Conservation (phyloP, 108 stramenopile species). For the Discostella pseudostelligera region DNA sequence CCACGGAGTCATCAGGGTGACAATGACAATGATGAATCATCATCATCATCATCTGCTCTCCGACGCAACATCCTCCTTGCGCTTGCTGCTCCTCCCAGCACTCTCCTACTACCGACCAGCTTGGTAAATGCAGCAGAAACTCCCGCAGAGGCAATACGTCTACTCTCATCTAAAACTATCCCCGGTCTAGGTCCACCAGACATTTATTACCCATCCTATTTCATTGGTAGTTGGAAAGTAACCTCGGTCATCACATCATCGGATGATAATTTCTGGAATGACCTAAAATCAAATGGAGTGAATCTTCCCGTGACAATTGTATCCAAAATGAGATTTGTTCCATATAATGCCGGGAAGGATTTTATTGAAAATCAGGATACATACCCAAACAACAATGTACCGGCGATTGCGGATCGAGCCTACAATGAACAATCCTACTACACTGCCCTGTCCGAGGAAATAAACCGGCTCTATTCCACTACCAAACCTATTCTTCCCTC, state of each 20-base stretch:
- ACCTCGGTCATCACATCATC: constrained; percentile 52
- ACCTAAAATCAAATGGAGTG: constrained; percentile 2
- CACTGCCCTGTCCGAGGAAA: constrained; percentile 22
- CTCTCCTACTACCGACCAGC: neutral
- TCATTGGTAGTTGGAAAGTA: constrained; percentile 62
- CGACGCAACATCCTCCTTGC: constrained; percentile 14
- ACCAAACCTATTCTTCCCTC: constrained; percentile 3
- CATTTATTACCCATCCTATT: constrained; percentile 67
- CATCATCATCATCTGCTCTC: neutral
- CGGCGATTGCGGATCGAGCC: constrained; percentile 74
- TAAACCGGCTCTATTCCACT: constrained; percentile 10
- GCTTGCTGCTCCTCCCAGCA: constrained; percentile 4
- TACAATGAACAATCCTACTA: constrained; percentile 66
- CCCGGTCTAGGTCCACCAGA: constrained; percentile 77
- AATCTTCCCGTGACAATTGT: constrained; percentile 35
- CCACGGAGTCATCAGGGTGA: neutral
- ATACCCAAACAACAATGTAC: constrained; percentile 10
- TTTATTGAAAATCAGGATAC: constrained; percentile 23
- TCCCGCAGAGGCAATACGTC: constrained; percentile 63
- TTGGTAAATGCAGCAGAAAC: constrained; percentile 41
- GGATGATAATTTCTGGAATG: constrained; percentile 31
- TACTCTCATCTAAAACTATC: constrained; percentile 58
- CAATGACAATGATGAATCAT: neutral
- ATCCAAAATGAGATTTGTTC: constrained; percentile 68
- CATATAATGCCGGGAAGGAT: constrained; percentile 38